Evolutionary conservation across 2,329 filamentous ascomycete genomes (phyloP), one percentile per base, ranked within the genome.

Genomic region (Calonectria multiphialidica): DNA sequence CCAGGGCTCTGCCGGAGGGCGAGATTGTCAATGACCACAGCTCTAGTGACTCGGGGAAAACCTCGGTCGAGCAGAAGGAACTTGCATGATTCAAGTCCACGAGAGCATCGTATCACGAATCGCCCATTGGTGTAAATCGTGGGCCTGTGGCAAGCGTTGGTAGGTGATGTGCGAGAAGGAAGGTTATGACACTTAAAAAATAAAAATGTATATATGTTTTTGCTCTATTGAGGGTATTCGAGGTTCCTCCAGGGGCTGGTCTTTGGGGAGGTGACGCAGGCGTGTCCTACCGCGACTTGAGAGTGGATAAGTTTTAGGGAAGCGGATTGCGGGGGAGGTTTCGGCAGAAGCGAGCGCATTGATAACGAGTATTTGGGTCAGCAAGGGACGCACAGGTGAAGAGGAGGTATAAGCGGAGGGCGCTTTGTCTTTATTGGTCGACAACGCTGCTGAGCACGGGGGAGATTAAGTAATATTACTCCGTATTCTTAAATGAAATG

Each of bases 41-140:
- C 23, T 40, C 53, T 13, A 25, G 44, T 45, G 28, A 23, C 7
- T 1, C 40, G 5, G 57, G 37, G 9, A 62, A 62, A 35, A 15
- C 23, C 18, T 62, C 57, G 3, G 40, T 62, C 45, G 57, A 62
- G 40, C 57, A 62, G 30, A 62, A 62, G n/a, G 57, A 62, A 33
- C 9, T 21, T 33, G 57, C 40, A 62, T 62, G 25, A 62, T 40
- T 40, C 23, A 6, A 35, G 15, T 21, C 2, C n/a, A 21, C 13
- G 18, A 15, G 2, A 15, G n/a, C 25, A 1, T 23, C 10, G n/a
- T 23, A 23, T 47, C 21, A 21, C n/a, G n/a, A 21, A 23, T 47
- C 12, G n/a, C 9, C 18, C n/a, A 12, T 12, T 47, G 44, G n/a
- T 9, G 18, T 16, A 21, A 23, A 16, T 45, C 21, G 3, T 47